Evolutionary conservation across 352 stramenopile genomes (phyloP).

Genomic region (Blastocystis sp.): DNA sequence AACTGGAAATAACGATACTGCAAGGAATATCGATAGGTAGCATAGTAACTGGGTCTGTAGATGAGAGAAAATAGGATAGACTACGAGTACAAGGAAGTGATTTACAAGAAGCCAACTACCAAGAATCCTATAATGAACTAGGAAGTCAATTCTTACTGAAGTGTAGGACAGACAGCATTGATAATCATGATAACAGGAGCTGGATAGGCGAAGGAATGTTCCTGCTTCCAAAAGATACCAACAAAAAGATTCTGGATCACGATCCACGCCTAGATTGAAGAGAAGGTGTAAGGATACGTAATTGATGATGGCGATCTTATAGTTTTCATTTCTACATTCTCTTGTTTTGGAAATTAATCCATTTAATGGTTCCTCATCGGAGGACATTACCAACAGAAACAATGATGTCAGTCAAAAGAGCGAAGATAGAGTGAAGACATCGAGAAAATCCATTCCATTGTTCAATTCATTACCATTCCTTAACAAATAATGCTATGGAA

Average conservation of each 20-base stretch:
- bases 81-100: conserved; percentile 26
- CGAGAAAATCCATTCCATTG: too few species aligned
- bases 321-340: background rate
- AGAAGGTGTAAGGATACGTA: background rate
- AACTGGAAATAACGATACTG: background rate
- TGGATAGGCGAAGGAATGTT: conserved; percentile 42
- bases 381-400: background rate
- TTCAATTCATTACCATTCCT: too few species aligned
- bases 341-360: background rate
- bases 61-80: too few species aligned
- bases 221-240: background rate
- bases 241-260: conserved; percentile 15
- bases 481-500: too few species aligned
- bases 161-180: background rate
- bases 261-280: conserved; percentile 11
- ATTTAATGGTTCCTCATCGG: background rate
- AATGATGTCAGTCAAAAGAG: background rate
- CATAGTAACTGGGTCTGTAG: background rate
- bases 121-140: background rate
- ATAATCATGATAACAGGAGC: conserved; percentile 12
- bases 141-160: background rate
- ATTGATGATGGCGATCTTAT: conserved; percentile 8
- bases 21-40: background rate
- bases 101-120: conserved; percentile 1
- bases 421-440: too few species aligned